Evolutionary conservation across 1,139 yeast species (phyloP), one percentile per base, ranked within the genome.

Genomic region (Pichia kudriavzevii): DNA sequence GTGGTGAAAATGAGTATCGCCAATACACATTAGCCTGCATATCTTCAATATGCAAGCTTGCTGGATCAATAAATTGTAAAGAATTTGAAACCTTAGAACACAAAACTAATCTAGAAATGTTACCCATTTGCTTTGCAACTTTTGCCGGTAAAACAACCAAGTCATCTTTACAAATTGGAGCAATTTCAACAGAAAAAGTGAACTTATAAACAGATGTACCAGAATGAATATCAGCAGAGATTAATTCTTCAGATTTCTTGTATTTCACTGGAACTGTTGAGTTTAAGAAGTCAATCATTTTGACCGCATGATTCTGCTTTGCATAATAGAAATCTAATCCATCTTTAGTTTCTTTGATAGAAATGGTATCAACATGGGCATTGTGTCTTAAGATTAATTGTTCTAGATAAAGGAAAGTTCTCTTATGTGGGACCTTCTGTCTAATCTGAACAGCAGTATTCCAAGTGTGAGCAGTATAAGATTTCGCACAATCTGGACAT

Each of bases 401-500:
- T 65, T 91, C 99, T 53, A 91, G 70, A 52, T 83, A 88, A 56
- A 91, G 72, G 59, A 91, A 93, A 7, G 99, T 91, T 66, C 97
- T 79, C 65, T 91, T 91, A 60, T 91, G 98, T 13, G 88, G 76
- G 25, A 93, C 98, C 58, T 93, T 93, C 61, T 91, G 99, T 66
- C 98, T 82, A 50, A 93, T 81, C 65, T 93, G 99, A 26, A 93
- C 94, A 11, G 91, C 75, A 7, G 98, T 95, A 62, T 93, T 79
- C 99, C 99, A 91, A 13, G 97, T 91, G 57, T 93, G 85, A 23
- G 93, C 82, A 13, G 98, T 91, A 57, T 81, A 91, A 2, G 94
- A 80, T 60, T 85, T 85, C 35, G 97, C 97, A 76, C 99, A 91
- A 65, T 91, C 99, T 3, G 97, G 79, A 69, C 99, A 91, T 66